Evolutionary conservation across 495 filamentous ascomycete genomes (phyloP).

Genomic region (Neurospora discreta): DNA sequence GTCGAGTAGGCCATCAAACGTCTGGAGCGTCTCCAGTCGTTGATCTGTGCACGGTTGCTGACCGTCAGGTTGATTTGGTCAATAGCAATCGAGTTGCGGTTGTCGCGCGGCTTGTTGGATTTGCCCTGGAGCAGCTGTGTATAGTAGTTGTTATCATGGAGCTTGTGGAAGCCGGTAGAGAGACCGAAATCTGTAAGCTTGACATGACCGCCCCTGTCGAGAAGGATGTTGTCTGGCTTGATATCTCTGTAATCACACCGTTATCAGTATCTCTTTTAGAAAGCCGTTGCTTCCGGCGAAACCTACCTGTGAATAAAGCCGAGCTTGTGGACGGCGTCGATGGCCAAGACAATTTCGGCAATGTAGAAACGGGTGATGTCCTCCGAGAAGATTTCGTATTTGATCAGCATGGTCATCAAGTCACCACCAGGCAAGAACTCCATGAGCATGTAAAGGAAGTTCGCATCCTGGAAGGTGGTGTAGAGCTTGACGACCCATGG

Average conservation of each 20-base stretch:
- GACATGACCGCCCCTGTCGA: constrained; percentile 90
- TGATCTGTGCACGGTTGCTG: constrained; percentile 91
- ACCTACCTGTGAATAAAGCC: constrained; percentile 94
- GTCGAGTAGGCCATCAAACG: constrained; percentile 95
- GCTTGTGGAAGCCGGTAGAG: constrained; percentile 94
- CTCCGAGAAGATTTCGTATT: constrained; percentile 98
- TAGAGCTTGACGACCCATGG: constrained; percentile 98
- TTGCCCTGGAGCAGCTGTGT: constrained; percentile 82
- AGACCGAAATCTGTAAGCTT: constrained; percentile 98
- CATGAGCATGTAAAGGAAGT: constrained; percentile 98
- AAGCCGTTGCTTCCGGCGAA: neutral
- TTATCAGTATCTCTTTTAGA: neutral
- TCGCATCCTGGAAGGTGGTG: constrained; percentile 91
- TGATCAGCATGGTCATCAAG: constrained; percentile 99
- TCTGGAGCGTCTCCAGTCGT: constrained; percentile 95
- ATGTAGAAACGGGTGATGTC: constrained; percentile 99
- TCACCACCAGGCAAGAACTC: constrained; percentile 97
- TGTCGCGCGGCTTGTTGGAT: constrained; percentile 57
- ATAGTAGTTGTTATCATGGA: constrained; percentile 97
- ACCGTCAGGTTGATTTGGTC: constrained; percentile 98
- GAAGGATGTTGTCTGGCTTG: constrained; percentile 96
- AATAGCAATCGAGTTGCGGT: constrained; percentile 83
- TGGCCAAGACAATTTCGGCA: constrained; percentile 93
- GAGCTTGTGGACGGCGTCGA: constrained; percentile 94
- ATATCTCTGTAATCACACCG: constrained; percentile 61